Base-by-base conservation (phyloP, 371 early-diverging fungal species). In the Saksenaea oblongispora region DNA sequence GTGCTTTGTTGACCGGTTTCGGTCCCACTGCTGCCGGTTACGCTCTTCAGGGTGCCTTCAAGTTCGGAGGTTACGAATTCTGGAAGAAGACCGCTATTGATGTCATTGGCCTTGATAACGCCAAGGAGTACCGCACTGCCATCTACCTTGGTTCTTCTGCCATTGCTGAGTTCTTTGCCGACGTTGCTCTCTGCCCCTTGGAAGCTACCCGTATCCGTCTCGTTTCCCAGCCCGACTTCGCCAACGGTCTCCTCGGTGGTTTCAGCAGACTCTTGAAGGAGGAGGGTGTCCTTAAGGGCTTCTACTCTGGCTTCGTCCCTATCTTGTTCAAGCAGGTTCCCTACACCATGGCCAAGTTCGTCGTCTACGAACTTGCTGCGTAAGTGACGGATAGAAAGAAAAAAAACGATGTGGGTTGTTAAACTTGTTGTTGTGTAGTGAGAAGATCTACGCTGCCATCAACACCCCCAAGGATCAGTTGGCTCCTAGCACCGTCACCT, bases 341-440 rank as follows among this genome's bases (percentile, higher is more conserved):
- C 39, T 97, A 97, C 84, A 97, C 97, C 62, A 93, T 97, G 88
- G 93, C 94, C 75, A 96, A 96, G 85, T 97, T 96, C 76, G 93
- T 90, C 68, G 89, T 90, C 67, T 95, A 90, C 73, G 95, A 95
- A 77, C 88, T 77, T 62, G 88, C 88, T 26, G 90, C 87, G 56
- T 88, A 91, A 79, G 64, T 80, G 88, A 89, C 73, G 34, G 67
- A 34, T 80, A 88, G 72, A 91, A 93, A 47, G 5, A 41, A 55
- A 17, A 54, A 10, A 15, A 54, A 17, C 36, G n/a, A n/a, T n/a
- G n/a, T n/a, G 22, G 1, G 5, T 10, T 13, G 18, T 57, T 2
- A 31, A 34, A 35, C 24, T 26, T 34, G 3, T 17, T 54, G 47
- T 47, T 55, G 24, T 72, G 69, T 54, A 82, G 84, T 73, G 70